Conservation (phyloP, 1,284 basidiomycete species). For the Vanrija sp. region DNA sequence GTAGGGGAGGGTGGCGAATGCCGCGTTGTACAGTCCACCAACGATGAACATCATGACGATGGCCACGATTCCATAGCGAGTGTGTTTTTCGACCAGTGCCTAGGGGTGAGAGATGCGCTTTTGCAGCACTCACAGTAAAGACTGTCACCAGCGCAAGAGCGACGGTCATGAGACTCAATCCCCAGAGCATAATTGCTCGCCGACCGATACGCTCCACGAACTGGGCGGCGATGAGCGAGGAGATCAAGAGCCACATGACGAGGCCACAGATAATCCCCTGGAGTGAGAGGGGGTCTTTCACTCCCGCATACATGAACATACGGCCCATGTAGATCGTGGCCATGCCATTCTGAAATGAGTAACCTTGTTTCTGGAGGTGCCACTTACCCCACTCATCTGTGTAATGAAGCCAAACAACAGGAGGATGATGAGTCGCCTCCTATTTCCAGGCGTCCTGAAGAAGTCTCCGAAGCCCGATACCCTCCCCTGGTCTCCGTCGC, state of each 20-base stretch:
- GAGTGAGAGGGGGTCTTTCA: slow-evolving; percentile 58
- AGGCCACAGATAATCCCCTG: slow-evolving; percentile 62
- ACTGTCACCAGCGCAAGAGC: slow-evolving; percentile 63
- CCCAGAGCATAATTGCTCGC: slow-evolving; percentile 49
- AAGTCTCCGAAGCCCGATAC: slow-evolving; percentile 15
- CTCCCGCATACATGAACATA: slow-evolving; percentile 61
- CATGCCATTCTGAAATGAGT: slow-evolving; percentile 53
- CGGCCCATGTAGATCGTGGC: slow-evolving; percentile 51
- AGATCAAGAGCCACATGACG: slow-evolving; percentile 2
- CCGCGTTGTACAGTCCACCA: slow-evolving; percentile 19
- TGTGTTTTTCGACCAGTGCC: slow-evolving; percentile 29
- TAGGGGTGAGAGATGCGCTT: slow-evolving; percentile 8
- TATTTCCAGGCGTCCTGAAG: slow-evolving; percentile 40
- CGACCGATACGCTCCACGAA: slow-evolving; percentile 28
- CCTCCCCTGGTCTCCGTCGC: slow-evolving; percentile 32
- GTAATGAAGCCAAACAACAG: slow-evolving; percentile 30
- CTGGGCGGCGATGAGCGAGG: slow-evolving; percentile 25
- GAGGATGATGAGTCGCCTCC: slow-evolving; percentile 52
- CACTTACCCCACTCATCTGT: neutral
- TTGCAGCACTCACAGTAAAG: slow-evolving; percentile 56
- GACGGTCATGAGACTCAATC: slow-evolving; percentile 60
- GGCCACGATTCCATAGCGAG: slow-evolving; percentile 17
- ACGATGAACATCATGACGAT: slow-evolving; percentile 17
- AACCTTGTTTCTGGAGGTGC: neutral
- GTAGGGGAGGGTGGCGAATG: slow-evolving; percentile 52